These are phyloP conservation scores for Fusarium torreyae DNA, from an alignment of 2,329 filamentous ascomycete genomes.

Conservation along the genomic window DNA sequence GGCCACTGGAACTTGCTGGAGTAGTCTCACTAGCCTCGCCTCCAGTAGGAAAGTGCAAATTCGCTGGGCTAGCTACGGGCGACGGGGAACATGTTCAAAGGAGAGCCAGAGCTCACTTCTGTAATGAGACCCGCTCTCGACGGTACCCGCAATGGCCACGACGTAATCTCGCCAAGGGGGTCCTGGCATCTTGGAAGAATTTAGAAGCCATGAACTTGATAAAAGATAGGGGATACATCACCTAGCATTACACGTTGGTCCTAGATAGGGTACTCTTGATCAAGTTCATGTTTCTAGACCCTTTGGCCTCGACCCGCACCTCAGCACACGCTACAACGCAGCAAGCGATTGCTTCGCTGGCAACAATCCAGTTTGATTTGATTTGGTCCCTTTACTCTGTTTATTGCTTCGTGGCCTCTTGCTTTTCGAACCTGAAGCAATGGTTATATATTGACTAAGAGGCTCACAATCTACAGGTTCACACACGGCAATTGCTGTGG, in stretches of 20 bases:
- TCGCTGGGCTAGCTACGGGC: too few species aligned
- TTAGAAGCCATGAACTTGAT: conserved; percentile 27
- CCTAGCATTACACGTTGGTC: neutral
- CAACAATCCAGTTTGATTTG: conserved; percentile 16
- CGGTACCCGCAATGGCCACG: conserved; percentile 46
- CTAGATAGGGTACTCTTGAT: conserved; percentile 3
- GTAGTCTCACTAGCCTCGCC: conserved; percentile 7
- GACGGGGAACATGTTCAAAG: conserved; percentile 14
- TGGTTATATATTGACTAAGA: neutral
- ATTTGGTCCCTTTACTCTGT: conserved; percentile 6
- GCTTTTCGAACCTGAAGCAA: conserved; percentile 4
- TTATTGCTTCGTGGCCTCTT: conserved; percentile 17
- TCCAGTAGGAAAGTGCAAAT: too few species aligned
- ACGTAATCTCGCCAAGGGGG: conserved; percentile 50
- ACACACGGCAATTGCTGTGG: conserved; percentile 5
- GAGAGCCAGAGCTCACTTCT: conserved; percentile 23
- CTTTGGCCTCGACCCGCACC: conserved; percentile 25
- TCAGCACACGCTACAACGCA: conserved; percentile 27
- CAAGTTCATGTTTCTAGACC: conserved; percentile 16
- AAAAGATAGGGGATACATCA: conserved; percentile 23
- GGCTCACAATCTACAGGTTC: conserved; percentile 7
- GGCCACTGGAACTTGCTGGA: conserved; percentile 31
- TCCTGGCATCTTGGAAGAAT: conserved; percentile 33
- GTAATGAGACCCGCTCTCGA: conserved; percentile 50
- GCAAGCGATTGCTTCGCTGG: conserved; percentile 40